phyloP scores from a whole-genome alignment of 2,329 filamentous ascomycete species.

The Penicillium sumatraense region DNA sequence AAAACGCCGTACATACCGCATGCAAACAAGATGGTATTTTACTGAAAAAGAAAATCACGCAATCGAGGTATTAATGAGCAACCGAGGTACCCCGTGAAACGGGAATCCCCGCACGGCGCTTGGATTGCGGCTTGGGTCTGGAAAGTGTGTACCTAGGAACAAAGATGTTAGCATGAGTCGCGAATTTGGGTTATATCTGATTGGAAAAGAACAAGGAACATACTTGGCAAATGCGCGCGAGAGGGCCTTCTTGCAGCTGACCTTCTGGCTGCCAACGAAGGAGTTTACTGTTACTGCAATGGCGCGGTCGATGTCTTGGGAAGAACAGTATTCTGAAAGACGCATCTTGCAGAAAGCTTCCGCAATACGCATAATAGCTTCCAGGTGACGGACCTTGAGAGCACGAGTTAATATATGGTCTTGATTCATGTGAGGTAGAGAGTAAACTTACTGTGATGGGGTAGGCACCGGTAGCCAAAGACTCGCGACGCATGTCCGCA shows the following conservation, averaged over 20 bases:
- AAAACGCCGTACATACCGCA: conserved; percentile 21
- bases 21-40: conserved; percentile 33
- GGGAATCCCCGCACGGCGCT: conserved; percentile 42
- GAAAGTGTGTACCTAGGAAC: conserved; percentile 43
- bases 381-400: conserved; percentile 84
- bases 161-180: conserved; percentile 11
- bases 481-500: conserved; percentile 93
- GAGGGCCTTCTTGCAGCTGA: conserved; percentile 96
- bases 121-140: conserved; percentile 45
- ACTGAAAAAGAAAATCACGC: conserved; percentile 18
- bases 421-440: background rate
- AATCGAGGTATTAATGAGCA: conserved; percentile 11
- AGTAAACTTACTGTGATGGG: conserved; percentile 82
- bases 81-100: conserved; percentile 26
- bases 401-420: conserved; percentile 8
- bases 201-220: conserved; percentile 46
- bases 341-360: conserved; percentile 98
- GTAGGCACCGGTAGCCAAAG: conserved; percentile 90
- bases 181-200: background rate
- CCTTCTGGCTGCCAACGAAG: conserved; percentile 94
- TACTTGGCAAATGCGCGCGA: conserved; percentile 97
- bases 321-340: conserved; percentile 90
- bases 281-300: conserved; percentile 96
- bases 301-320: conserved; percentile 91
- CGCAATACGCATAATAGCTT: conserved; percentile 94